phyloP scores from a whole-genome alignment of 2,329 filamentous ascomycete species.

The Teratosphaeria nubilosa region DNA sequence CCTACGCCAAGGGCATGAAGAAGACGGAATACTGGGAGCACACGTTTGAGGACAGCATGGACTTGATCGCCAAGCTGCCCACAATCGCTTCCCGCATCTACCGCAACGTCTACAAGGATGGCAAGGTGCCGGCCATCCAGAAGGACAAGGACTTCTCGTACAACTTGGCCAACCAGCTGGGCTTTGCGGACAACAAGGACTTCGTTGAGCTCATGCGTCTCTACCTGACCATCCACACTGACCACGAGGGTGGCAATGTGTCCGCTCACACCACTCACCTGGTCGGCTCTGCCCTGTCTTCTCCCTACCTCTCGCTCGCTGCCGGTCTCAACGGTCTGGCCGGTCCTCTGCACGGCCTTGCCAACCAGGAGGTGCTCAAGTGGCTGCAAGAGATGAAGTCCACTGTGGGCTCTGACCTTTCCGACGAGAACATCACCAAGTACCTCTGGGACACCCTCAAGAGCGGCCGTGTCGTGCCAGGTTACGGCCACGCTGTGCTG shows the following conservation, averaged over 20 bases:
- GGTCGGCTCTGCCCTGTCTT: conserved; percentile 92
- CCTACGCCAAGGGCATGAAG: conserved; percentile 97
- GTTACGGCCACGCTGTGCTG: conserved; percentile 97
- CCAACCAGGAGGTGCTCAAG: conserved; percentile 98
- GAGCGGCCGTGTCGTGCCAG: conserved; percentile 87
- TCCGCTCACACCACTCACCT: conserved; percentile 97
- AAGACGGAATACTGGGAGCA: conserved; percentile 99
- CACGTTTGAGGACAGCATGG: conserved; percentile 99
- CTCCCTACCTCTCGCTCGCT: conserved; percentile 90
- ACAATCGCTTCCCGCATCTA: conserved; percentile 98
- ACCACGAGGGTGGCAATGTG: conserved; percentile 99
- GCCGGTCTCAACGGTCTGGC: conserved; percentile 97
- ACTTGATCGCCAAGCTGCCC: conserved; percentile 98
- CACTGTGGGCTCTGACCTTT: conserved; percentile 82
- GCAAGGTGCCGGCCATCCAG: conserved; percentile 90
- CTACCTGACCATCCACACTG: conserved; percentile 99
- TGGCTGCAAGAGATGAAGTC: conserved; percentile 99
- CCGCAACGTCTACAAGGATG: conserved; percentile 99
- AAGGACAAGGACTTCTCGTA: conserved; percentile 99
- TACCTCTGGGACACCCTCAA: conserved; percentile 99
- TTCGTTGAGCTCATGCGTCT: conserved; percentile 97
- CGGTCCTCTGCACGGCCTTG: conserved; percentile 94
- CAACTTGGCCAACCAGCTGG: conserved; percentile 99
- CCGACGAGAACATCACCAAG: conserved; percentile 91
- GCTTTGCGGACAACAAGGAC: conserved; percentile 88